Conservation (phyloP, 2,329 filamentous ascomycete species). For the Xylariaceae sp. region DNA sequence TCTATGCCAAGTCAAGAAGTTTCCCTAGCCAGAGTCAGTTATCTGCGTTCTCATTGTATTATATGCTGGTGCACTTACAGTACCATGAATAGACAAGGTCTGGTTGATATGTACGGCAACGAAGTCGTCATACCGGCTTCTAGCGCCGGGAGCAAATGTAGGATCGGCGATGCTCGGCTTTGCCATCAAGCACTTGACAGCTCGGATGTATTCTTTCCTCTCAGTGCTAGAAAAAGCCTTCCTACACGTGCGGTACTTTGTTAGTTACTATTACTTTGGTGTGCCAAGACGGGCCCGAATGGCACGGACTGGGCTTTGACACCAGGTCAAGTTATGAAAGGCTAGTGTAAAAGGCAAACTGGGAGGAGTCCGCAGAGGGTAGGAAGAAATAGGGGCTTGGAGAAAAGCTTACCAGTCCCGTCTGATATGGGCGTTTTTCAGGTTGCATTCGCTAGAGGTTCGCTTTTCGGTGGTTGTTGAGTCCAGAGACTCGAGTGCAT, state of each 20-base stretch:
- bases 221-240: background rate
- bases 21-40: slow-evolving; percentile 33
- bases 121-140: slow-evolving; percentile 47
- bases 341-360: no score
- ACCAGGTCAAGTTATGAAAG: no score
- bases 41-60: background rate
- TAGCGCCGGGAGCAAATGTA: slow-evolving; percentile 41
- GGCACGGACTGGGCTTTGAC: no score
- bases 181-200: slow-evolving; percentile 43
- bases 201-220: slow-evolving; percentile 40
- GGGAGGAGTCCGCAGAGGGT: no score
- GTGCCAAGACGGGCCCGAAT: background rate
- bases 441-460: slow-evolving; percentile 1
- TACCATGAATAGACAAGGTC: slow-evolving; percentile 41
- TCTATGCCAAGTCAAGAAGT: slow-evolving; percentile 53
- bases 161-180: slow-evolving; percentile 43
- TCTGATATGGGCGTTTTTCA: slow-evolving; percentile 18
- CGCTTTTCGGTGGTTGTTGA: background rate
- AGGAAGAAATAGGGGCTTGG: no score
- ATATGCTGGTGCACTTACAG: slow-evolving; percentile 17
- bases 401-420: slow-evolving; percentile 23
- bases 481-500: slow-evolving; percentile 5
- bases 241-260: slow-evolving; percentile 1
- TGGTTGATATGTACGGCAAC: slow-evolving; percentile 48
- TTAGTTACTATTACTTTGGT: background rate